Conservation (phyloP, 768 basidiomycete species). For the Suillus alpinus region DNA sequence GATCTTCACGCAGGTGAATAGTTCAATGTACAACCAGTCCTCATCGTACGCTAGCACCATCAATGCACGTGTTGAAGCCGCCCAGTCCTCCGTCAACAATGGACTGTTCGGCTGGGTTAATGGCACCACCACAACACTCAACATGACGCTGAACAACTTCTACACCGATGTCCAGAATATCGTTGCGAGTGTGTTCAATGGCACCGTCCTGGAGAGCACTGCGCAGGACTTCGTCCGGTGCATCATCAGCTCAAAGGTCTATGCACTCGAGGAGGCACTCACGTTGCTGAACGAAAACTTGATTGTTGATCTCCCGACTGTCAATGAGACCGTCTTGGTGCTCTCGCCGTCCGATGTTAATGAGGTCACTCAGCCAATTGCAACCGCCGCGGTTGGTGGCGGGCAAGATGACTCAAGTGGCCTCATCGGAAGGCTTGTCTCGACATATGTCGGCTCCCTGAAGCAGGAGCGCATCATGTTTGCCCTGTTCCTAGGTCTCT, state of each 20-base stretch:
- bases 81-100: conserved; percentile 79
- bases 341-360: conserved; percentile 70
- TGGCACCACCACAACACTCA: conserved; percentile 81
- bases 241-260: too few relatives aligned
- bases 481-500: too few relatives aligned
- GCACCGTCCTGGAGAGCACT: conserved; percentile 77
- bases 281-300: too few relatives aligned
- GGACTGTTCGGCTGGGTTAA: conserved; percentile 96
- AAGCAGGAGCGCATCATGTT: too few relatives aligned
- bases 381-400: conserved; percentile 75
- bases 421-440: too few relatives aligned
- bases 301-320: too few relatives aligned
- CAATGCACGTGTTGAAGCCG: conserved; percentile 64
- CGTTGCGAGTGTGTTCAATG: conserved; percentile 78
- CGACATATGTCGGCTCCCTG: too few relatives aligned
- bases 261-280: too few relatives aligned
- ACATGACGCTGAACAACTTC: conserved; percentile 81
- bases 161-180: conserved; percentile 81
- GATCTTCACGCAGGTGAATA: conserved; percentile 78
- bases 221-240: too few relatives aligned
- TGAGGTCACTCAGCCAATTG: conserved; percentile 77
- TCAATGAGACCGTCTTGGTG: conserved; percentile 73
- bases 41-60: conserved; percentile 70
- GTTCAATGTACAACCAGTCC: conserved; percentile 81
- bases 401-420: too few relatives aligned